Conservation (phyloP, 768 basidiomycete genomes). For the Leccinum aurantiacum region DNA sequence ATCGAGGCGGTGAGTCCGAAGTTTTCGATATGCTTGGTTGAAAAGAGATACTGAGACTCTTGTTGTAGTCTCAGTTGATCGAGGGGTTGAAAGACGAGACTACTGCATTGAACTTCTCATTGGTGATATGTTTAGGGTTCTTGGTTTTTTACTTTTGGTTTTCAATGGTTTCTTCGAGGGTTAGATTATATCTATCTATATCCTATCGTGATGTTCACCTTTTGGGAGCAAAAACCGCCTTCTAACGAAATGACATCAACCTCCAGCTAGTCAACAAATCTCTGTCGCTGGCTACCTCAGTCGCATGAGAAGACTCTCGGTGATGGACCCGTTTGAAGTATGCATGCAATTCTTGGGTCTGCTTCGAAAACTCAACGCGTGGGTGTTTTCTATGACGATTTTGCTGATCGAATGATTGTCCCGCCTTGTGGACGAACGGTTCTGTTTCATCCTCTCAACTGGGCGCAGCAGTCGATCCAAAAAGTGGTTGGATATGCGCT, state of each 20-base stretch:
- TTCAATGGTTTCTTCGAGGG: not conserved
- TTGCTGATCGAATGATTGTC: no score
- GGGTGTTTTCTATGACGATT: conserved; percentile 6
- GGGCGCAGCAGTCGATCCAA: conserved; percentile 42
- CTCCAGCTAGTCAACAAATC: no score
- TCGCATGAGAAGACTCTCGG: not conserved
- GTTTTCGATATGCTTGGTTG: no score
- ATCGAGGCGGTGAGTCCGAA: not conserved
- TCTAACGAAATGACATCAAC: no score
- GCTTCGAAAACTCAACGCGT: conserved; percentile 67
- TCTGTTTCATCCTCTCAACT: no score
- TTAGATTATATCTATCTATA: no score
- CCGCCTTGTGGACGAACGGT: no score
- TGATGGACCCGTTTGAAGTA: conserved; percentile 63
- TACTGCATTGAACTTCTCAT: not conserved
- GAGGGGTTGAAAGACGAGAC: not conserved
- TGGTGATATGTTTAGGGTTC: not conserved
- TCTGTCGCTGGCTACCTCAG: no score
- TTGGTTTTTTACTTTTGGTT: not conserved
- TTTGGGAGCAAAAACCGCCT: no score
- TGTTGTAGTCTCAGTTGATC: not conserved
- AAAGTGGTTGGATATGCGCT: conserved; percentile 84
- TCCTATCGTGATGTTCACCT: no score
- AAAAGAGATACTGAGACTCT: no score
- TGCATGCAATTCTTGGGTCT: conserved; percentile 70